These are phyloP conservation scores for Mucor saturninus DNA, from an alignment of 371 early-diverging fungal genomes.

Conservation along the genomic window DNA sequence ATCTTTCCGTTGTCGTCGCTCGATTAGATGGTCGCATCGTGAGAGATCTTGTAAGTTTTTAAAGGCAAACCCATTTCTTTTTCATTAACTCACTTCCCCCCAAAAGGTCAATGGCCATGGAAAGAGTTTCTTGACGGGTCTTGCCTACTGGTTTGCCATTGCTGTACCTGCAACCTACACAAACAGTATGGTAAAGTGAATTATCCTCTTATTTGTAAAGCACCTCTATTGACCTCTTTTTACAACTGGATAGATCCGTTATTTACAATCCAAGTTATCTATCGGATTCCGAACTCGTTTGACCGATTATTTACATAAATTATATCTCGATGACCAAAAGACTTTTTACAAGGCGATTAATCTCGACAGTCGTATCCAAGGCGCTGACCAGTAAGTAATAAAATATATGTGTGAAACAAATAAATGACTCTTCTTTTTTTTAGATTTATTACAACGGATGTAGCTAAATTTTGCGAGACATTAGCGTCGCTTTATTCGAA, in stretches of 20 bases:
- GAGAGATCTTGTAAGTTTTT: slow-evolving; percentile 78
- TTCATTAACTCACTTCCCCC: background rate
- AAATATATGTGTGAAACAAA: background rate
- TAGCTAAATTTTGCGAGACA: slow-evolving; percentile 82
- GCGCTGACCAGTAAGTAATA: slow-evolving; percentile 77
- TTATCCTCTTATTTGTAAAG: background rate
- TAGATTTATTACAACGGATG: slow-evolving; percentile 83
- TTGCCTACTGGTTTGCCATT: slow-evolving; percentile 93
- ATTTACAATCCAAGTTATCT: slow-evolving; percentile 90
- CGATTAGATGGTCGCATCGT: slow-evolving; percentile 94
- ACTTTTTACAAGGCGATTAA: slow-evolving; percentile 86
- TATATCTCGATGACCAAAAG: slow-evolving; percentile 76
- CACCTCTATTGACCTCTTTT: background rate
- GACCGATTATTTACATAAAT: slow-evolving; percentile 78
- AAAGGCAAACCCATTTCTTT: background rate
- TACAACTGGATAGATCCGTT: slow-evolving; percentile 62
- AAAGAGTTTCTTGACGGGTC: slow-evolving; percentile 48
- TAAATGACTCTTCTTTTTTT: too few species aligned
- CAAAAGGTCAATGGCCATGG: slow-evolving; percentile 46
- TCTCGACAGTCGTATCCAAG: slow-evolving; percentile 83
- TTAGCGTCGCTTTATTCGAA: slow-evolving; percentile 80
- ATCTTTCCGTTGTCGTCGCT: slow-evolving; percentile 91
- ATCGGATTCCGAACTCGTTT: slow-evolving; percentile 88
- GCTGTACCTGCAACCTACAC: slow-evolving; percentile 97
- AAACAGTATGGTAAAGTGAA: slow-evolving; percentile 84